Evolutionary conservation across 139 green algal species (phyloP), one percentile per base, ranked within the genome.

Genomic region (Bryopsis sp.): DNA sequence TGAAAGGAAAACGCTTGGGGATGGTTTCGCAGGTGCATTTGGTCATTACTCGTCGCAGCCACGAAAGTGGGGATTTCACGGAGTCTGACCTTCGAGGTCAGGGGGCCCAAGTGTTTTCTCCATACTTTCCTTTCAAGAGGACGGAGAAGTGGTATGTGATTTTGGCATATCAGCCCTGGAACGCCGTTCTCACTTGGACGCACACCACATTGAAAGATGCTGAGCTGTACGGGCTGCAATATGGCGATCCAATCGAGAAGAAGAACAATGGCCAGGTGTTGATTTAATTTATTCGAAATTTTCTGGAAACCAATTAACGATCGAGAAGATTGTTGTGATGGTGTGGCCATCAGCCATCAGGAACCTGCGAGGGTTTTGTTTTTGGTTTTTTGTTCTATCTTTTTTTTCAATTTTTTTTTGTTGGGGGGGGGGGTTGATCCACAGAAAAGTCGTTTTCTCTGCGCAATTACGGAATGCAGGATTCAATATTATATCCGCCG

Each of bases 141-240:
- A 79, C 89, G 50, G 89, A 96, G 78, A 74, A 73, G 67, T 90
- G 86, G 86, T 81, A 86, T 77, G 74, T 94, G 29, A 50, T 94
- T 29, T 63, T 94, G 15, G 80, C 61, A 0, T 84, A 93, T 50
- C 57, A 78, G 28, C 46, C 32, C 60, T 77, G 48, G 67, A 91
- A 90, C 68, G 58, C 64, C 34, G 72, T 89, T 28, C 38, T 87
- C 60, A 70, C 35, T 58, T 78, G 58, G 36, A 78, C 59, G 15
- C 79, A 82, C 71, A 70, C 74, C 3, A 79, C 39, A 15, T 71
- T 89, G 68, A 50, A 83, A 46, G 85, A 92, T 73, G 87, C 86
- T 32, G 88, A 95, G 65, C 72, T 70, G 1, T 64, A 76, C 6
- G 84, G 78, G 8, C 78, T 86, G 3, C 46, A 48, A 15, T 68